Conservation (phyloP, 192 early-diverging fungal species). For the Podila epicladia region DNA sequence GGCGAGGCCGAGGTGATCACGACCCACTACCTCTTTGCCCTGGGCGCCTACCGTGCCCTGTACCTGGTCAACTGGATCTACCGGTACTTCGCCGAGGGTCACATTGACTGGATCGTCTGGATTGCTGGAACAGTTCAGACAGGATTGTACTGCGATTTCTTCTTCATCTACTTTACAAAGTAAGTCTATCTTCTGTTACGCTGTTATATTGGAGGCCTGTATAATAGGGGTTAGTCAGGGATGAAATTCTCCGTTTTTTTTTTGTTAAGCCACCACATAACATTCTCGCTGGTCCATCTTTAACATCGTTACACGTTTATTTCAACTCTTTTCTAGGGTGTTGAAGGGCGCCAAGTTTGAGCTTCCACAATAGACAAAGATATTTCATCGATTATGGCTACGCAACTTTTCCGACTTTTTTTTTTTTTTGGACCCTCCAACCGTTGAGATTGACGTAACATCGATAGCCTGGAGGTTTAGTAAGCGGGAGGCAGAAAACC, state of each 20-base stretch:
- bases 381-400: background rate
- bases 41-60: constrained; percentile 75
- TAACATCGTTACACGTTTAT: background rate
- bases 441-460: background rate
- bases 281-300: background rate
- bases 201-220: background rate
- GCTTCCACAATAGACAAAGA: constrained; percentile 62
- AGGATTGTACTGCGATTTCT: constrained; percentile 96
- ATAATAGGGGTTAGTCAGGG: background rate
- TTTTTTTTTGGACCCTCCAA: background rate
- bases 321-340: constrained; percentile 56
- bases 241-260: background rate
- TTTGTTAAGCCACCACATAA: background rate
- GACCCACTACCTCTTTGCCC: constrained; percentile 97
- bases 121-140: constrained; percentile 95
- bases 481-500: no score
- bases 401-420: background rate
- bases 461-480: background rate
- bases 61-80: constrained; percentile 93
- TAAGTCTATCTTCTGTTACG: constrained; percentile 31
- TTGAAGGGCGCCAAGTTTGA: constrained; percentile 76
- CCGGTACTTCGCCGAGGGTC: constrained; percentile 77
- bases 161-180: constrained; percentile 93
- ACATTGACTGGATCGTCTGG: constrained; percentile 89
- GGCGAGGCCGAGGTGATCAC: constrained; percentile 99